Evolutionary conservation across 768 basidiomycete genomes (phyloP), one percentile per base, ranked within the genome.

Genomic region (Lactarius sp.): DNA sequence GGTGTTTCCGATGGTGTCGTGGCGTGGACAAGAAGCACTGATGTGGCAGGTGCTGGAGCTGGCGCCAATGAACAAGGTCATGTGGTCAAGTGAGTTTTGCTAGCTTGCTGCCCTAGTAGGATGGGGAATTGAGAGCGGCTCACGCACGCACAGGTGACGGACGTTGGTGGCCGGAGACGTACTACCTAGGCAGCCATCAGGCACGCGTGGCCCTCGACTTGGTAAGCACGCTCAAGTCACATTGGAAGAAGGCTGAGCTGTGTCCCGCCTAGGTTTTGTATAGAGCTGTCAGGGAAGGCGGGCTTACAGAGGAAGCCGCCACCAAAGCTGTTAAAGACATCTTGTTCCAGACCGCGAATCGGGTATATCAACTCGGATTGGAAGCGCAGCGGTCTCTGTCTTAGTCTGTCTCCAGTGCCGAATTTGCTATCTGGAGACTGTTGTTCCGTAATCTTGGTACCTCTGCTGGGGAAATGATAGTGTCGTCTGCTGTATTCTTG

Each of bases 91-190:
- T 89, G 69, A 67, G 83, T 74, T 39, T 33, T 10, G 20, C 20
- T 18, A n/a, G 20, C 16, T 31, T 6, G 16, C 46, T 27, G 36
- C 54, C 37, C 41, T 34, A 39, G 14, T 20, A 18, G 59, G 20
- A 9, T 52, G 9, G 12, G 34, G 39, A 39, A n/a, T 37, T 4
- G 36, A 42, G 64, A 34, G 44, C 4, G 14, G 54, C 12, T 33
- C 8, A 42, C 39, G 44, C 34, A 41, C 67, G 56, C 27, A 51
- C 62, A 82, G 83, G 83, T 51, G 86, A 90, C 69, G 84, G 82
- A 9, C 83, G 84, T 68, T 84, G 85, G 82, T 90, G 87, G 83
- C 90, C 90, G 4, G 90, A 91, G 70, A 80, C 82, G 0, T 92
- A 81, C 69, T 90, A 90, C 71, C 77, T 92, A 13, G 87, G 83